A percentile compares a stretch with the other conserved stretches of the same genome.
Evolutionary conservation across 1,139 yeast genomes (phyloP).

Genomic region (Suhomyces coccinellae): DNA sequence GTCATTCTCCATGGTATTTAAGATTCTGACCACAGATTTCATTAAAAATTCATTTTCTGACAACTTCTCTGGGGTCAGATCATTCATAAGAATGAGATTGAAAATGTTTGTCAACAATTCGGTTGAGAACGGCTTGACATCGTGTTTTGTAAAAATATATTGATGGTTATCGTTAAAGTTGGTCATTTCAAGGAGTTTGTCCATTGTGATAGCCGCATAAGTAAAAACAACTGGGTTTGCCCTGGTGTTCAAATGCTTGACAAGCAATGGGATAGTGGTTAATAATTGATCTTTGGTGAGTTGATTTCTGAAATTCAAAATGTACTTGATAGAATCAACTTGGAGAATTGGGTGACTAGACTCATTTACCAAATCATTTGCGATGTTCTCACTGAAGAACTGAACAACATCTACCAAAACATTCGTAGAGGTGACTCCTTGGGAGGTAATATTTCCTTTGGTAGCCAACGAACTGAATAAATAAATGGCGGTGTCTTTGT

Average conservation of each 20-base stretch:
- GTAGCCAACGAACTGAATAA: conserved; percentile 88
- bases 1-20: conserved; percentile 72
- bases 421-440: conserved; percentile 90
- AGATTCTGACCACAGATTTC: conserved; percentile 83
- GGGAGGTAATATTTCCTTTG: conserved; percentile 78
- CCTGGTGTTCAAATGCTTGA: conserved; percentile 59
- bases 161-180: conserved; percentile 45
- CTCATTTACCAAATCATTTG: conserved; percentile 67
- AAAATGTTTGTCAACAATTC: conserved; percentile 67
- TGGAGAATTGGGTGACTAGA: conserved; percentile 68
- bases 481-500: conserved; percentile 84
- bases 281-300: conserved; percentile 80
- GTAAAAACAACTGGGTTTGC: conserved; percentile 84
- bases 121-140: conserved; percentile 51
- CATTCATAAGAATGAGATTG: conserved; percentile 58
- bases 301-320: conserved; percentile 89
- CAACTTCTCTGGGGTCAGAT: conserved; percentile 76
- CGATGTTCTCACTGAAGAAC: conserved; percentile 79
- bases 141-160: conserved; percentile 67
- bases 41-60: conserved; percentile 94
- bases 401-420: conserved; percentile 80
- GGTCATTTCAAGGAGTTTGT: conserved; percentile 79
- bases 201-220: conserved; percentile 90
- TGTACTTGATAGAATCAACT: conserved; percentile 91
- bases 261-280: conserved; percentile 78